These are phyloP conservation scores for Zarea fungicola DNA, from an alignment of 2,329 filamentous ascomycete species.

Conservation along the genomic window DNA sequence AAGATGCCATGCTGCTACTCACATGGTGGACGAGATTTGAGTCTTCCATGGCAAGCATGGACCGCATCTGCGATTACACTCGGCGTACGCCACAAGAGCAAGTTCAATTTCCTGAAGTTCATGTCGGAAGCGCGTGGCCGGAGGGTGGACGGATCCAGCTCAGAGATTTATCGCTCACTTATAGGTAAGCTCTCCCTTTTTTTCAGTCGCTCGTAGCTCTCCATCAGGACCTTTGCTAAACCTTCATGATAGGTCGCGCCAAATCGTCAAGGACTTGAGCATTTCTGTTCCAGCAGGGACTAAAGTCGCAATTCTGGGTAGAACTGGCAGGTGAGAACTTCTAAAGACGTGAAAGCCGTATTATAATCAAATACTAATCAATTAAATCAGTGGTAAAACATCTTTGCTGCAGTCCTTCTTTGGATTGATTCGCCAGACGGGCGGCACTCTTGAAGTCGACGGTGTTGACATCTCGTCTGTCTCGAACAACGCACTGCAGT, in stretches of 20 bases:
- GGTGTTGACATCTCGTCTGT: background rate
- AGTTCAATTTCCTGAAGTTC: background rate
- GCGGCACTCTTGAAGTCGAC: background rate
- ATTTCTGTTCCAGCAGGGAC: background rate
- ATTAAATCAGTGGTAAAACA: conserved; percentile 5
- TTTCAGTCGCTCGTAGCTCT: background rate
- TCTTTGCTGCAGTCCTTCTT: conserved; percentile 3
- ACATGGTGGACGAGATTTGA: conserved; percentile 6
- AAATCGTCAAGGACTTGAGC: background rate
- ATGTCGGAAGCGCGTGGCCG: background rate
- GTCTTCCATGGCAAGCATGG: conserved; percentile 3
- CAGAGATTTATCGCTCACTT: background rate
- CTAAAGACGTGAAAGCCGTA: background rate
- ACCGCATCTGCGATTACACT: background rate
- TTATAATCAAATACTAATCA: background rate
- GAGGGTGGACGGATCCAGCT: background rate
- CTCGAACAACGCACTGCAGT: background rate
- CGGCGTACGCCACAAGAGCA: background rate
- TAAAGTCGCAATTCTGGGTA: conserved; percentile 3
- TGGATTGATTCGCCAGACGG: background rate
- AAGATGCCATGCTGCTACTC: conserved; percentile 1
- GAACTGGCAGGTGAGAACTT: conserved; percentile 3
- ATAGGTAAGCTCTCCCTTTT: background rate
- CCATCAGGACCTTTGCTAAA: too few species aligned
- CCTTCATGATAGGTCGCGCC: background rate